Conservation (phyloP, 176 grass and related monocot genomes). For the Ampelocalamus luodianensis region DNA sequence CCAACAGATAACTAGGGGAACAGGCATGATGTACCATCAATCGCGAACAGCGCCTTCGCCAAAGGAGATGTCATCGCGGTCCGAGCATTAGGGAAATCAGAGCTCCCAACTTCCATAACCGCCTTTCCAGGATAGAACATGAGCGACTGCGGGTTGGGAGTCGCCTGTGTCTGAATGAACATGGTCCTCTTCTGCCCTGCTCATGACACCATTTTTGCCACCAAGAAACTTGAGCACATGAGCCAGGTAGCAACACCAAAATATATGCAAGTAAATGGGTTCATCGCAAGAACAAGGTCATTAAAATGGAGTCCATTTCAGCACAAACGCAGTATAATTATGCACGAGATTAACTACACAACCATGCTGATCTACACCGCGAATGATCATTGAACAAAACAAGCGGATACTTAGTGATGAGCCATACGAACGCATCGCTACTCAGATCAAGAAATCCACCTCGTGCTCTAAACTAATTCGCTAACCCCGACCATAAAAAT, state of each 20-base stretch:
- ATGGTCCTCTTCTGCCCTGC: constrained; percentile 92
- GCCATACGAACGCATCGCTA: neutral
- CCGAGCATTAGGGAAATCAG: constrained; percentile 88
- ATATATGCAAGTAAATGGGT: neutral
- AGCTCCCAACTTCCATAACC: constrained; percentile 95
- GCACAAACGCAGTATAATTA: neutral
- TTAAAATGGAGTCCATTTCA: neutral
- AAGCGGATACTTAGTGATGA: neutral
- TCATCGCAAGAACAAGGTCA: neutral
- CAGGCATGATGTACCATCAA: constrained; percentile 63
- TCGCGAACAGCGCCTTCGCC: constrained; percentile 77
- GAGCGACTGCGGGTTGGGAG: constrained; percentile 85
- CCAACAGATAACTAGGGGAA: neutral
- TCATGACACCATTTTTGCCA: neutral
- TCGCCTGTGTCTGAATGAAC: constrained; percentile 96
- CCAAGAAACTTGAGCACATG: neutral
- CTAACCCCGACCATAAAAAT: neutral
- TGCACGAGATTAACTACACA: neutral
- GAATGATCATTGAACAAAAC: neutral
- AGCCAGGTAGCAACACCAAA: neutral
- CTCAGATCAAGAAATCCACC: constrained; percentile 3
- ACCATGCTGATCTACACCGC: neutral
- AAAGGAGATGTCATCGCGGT: constrained; percentile 78
- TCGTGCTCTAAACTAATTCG: constrained; percentile 5
- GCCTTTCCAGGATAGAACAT: constrained; percentile 98